Evolutionary conservation across 139 green algal species (phyloP).

Genomic region (Diplosphaera chodatii): DNA sequence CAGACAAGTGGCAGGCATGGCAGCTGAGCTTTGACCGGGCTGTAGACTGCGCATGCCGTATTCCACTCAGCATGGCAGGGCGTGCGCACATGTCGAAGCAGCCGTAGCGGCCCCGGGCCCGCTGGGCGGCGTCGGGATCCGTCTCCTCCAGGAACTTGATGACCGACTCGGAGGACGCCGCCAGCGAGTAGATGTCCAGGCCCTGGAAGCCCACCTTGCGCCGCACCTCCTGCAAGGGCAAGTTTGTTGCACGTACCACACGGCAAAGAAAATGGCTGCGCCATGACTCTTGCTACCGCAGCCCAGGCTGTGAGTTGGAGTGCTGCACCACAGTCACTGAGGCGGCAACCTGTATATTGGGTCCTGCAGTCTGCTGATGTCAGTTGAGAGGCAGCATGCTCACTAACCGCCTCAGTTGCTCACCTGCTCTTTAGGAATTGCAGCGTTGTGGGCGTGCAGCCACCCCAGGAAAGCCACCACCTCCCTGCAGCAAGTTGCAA

Average conservation of each 20-base stretch:
- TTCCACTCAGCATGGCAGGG: background rate
- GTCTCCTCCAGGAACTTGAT: slow-evolving; percentile 27
- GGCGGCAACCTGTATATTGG: background rate
- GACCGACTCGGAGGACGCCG: slow-evolving; percentile 25
- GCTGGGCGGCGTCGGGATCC: slow-evolving; percentile 29
- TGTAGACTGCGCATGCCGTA: background rate
- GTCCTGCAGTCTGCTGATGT: no score
- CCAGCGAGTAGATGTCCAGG: slow-evolving; percentile 51
- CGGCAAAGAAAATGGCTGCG: no score
- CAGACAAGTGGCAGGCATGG: no score
- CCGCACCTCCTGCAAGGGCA: background rate
- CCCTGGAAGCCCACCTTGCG: slow-evolving; percentile 35
- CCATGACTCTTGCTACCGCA: no score
- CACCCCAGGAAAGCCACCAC: slow-evolving; percentile 35
- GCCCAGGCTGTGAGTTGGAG: no score
- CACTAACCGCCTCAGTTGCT: no score
- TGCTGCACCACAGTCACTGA: background rate
- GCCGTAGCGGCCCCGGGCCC: slow-evolving; percentile 21
- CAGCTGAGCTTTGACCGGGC: background rate
- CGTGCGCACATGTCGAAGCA: slow-evolving; percentile 53
- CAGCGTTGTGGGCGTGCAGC: slow-evolving; percentile 37
- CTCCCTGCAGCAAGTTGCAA: background rate
- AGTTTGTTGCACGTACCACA: no score
- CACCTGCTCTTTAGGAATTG: background rate
- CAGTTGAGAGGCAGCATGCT: no score